Evolutionary conservation across 805 yeast genomes (phyloP), one percentile per base, ranked within the genome.

Genomic region (Nakazawaea holstii): DNA sequence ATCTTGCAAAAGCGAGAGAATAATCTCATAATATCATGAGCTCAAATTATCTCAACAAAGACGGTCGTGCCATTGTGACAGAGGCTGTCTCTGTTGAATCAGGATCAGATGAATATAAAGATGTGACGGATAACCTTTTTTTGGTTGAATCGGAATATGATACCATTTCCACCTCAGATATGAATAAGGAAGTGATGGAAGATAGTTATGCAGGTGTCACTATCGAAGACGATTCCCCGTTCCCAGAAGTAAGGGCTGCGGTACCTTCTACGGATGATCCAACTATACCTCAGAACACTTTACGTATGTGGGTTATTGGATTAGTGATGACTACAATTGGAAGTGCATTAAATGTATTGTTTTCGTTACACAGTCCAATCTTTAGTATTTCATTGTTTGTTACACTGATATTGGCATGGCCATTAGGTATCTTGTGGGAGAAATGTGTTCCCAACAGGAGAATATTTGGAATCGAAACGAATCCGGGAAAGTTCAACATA

Each of bases 211-310:
- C 52, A 11, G 30, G 46, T 30, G 41, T 49, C 32, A 30, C 40
- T 4, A 45, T 41, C 9, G 52, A 49, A 38, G 52, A 45, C 10
- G 72, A 70, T 46, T 75, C 82, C 3, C 84, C 86, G 3, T 80
- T 79, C 51, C 83, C 86, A 1, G 87, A 82, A 55, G 83, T 82
- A 9, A 63, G 87, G 35, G 81, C 87, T 8, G 75, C 83, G n/a
- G 80, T 80, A 11, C 81, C 79, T 14, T 75, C 80, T 9, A 65
- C 57, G 39, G 86, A 81, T 53, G 82, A 82, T 50, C 74, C 75
- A 0, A 45, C 55, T 2, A 53, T 74, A 33, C 77, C 80, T 0
- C 73, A 68, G 32, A 80, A 77, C 52, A 79, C 85, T 4, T 53
- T 77, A 43, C 66, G 86, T 41, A 79, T 76, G 55, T 82, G 84